phyloP scores from a whole-genome alignment of 352 stramenopile genomes.

The Globisporangium echinulatum region DNA sequence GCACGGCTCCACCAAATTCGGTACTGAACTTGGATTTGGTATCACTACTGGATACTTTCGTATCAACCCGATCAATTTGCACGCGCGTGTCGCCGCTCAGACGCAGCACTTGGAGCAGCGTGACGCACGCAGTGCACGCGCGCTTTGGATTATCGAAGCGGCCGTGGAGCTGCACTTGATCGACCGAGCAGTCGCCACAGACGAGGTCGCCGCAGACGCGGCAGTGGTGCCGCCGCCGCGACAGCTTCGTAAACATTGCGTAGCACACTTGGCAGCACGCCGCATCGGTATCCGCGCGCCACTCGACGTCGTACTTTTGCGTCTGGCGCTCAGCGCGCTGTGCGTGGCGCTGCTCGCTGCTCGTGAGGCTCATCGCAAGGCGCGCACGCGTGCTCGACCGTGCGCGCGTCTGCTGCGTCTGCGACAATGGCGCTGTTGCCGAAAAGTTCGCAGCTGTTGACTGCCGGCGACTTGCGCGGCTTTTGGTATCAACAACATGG shows the following conservation, averaged over 20 bases:
- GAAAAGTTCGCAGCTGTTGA: background rate
- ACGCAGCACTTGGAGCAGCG: conserved; percentile 50
- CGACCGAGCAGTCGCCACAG: conserved; percentile 62
- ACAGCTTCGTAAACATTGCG: conserved; percentile 66
- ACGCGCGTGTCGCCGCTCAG: conserved; percentile 38
- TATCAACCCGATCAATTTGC: conserved; percentile 15
- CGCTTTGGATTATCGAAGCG: conserved; percentile 51
- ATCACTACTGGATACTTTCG: conserved; percentile 11
- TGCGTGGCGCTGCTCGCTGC: conserved; percentile 9
- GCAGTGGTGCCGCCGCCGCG: conserved; percentile 71
- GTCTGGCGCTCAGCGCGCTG: conserved; percentile 20
- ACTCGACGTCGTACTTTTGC: conserved; percentile 70
- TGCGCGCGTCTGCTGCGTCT: conserved; percentile 19
- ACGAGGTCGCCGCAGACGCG: conserved; percentile 74
- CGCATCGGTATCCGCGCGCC: conserved; percentile 51
- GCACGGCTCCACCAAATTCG: background rate
- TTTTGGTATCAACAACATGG: no score
- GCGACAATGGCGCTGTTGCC: background rate
- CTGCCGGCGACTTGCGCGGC: no score
- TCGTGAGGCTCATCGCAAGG: conserved; percentile 14
- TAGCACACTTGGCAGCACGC: conserved; percentile 64
- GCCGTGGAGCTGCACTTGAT: conserved; percentile 45
- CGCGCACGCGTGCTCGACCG: conserved; percentile 26
- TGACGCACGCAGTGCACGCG: conserved; percentile 54
- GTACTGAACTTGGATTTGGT: conserved; percentile 7